phyloP scores from a whole-genome alignment of 164 flowering plant species.

The Nelumbo lutea region DNA sequence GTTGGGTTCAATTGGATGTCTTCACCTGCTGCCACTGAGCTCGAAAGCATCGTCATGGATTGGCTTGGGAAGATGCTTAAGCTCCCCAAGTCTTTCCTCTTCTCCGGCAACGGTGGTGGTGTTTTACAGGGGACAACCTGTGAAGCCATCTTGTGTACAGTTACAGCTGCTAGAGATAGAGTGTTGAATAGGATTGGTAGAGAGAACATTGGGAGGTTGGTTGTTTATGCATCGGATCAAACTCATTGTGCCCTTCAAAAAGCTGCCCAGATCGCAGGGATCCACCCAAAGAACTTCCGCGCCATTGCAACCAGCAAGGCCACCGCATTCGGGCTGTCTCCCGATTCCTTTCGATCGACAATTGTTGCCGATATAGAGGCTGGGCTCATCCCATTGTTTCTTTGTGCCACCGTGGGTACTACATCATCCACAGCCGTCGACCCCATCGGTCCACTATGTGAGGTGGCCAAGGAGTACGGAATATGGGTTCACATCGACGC shows the following conservation, averaged over 20 bases:
- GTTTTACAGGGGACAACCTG: constrained; percentile 66
- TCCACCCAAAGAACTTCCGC: constrained; percentile 42
- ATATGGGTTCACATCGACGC: constrained; percentile 61
- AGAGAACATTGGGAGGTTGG: constrained; percentile 27
- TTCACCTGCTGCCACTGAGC: constrained; percentile 67
- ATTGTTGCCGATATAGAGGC: constrained; percentile 21
- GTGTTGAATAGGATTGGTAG: constrained; percentile 27
- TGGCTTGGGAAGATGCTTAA: constrained; percentile 47
- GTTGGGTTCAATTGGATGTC: constrained; percentile 72
- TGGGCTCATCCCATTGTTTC: constrained; percentile 32
- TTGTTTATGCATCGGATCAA: constrained; percentile 33
- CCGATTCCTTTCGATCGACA: constrained; percentile 16
- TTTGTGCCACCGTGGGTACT: constrained; percentile 53
- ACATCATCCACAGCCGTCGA: constrained; percentile 49
- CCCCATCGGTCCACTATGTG: constrained; percentile 23
- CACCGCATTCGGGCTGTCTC: constrained; percentile 17
- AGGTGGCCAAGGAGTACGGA: constrained; percentile 26
- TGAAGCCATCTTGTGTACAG: constrained; percentile 50
- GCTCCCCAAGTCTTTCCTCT: constrained; percentile 42
- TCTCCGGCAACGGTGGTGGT: constrained; percentile 62
- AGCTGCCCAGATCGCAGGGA: constrained; percentile 50
- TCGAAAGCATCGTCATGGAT: constrained; percentile 49
- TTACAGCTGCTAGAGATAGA: constrained; percentile 50
- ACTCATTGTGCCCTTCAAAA: constrained; percentile 25
- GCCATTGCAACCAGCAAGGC: constrained; percentile 27